A percentile compares a stretch with the other conserved stretches of the same genome.
Conservation (phyloP, 2,329 filamentous ascomycete species). For the Dactylellina drechsleri region DNA sequence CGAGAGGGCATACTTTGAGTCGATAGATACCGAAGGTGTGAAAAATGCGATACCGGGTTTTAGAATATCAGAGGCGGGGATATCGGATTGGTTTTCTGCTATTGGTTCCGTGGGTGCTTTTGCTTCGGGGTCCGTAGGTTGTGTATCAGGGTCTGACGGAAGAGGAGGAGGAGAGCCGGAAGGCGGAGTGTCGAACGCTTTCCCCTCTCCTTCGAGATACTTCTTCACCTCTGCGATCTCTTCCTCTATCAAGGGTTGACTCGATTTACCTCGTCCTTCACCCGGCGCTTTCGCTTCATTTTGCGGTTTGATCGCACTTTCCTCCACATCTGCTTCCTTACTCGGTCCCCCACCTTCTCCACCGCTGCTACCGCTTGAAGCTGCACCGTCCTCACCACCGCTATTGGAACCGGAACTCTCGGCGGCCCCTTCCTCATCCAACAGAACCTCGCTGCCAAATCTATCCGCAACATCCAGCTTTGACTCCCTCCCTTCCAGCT, state of each 20-base stretch:
- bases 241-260: conserved; percentile 53
- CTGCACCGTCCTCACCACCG: conserved; percentile 37
- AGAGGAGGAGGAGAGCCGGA: neutral
- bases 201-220: conserved; percentile 1
- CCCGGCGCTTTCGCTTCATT: conserved; percentile 7
- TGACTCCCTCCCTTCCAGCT: conserved; percentile 53
- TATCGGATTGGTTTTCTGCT: conserved; percentile 1
- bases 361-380: conserved; percentile 26
- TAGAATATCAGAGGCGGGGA: neutral
- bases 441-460: conserved; percentile 55
- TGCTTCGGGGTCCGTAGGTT: conserved; percentile 24
- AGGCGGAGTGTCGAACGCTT: neutral
- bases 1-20: conserved; percentile 61
- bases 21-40: conserved; percentile 32
- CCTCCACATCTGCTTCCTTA: conserved; percentile 43
- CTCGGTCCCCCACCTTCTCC: conserved; percentile 40
- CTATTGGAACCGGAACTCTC: conserved; percentile 32
- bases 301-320: conserved; percentile 1
- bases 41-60: conserved; percentile 47
- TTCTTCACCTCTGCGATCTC: neutral
- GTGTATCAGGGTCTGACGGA: conserved; percentile 3
- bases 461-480: conserved; percentile 51
- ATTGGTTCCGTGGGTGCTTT: conserved; percentile 4
- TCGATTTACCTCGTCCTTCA: conserved; percentile 7
- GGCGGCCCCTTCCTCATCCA: conserved; percentile 50